Evolutionary conservation across 1,284 basidiomycete genomes (phyloP), one percentile per base, ranked within the genome.

Genomic region (Moniliella sp.): DNA sequence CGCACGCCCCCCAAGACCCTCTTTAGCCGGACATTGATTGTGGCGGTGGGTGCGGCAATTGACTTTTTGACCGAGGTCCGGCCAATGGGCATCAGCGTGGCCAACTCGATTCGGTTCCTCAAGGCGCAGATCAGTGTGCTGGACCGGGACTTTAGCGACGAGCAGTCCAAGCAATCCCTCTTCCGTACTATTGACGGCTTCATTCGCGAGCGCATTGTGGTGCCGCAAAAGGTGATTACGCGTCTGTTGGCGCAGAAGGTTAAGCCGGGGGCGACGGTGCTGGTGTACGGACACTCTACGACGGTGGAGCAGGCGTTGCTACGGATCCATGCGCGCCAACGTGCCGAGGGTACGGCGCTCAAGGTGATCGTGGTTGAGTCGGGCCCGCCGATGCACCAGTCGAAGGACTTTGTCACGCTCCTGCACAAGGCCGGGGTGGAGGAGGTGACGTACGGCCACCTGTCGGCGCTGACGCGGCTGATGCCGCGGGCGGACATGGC

Each of bases 331-430:
- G n/a, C n/a, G n/a, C n/a, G n/a, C n/a, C n/a, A n/a, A n/a, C 19
- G 30, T 16, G 70, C 73, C 36, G 82, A 86, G 1, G 68, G 69
- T 39, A 62, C 76, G 51, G 66, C 69, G 28, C 93, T 99, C 57
- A 78, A 76, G 2, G 88, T 93, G 10, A 74, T 93, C 31, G 73
- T 93, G 2, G 75, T 94, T n/a, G 91, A 97, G 61, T 84, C 84
- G 23, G 68, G 81, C 39, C 91, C 88, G 1, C 70, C 94, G 49
- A 67, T 83, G 15, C 88, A 97, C 21, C 8, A 23, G 21, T 7
- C 8, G 21, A 7, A 23, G n/a, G 21, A 7, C 9, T 65, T 91
- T 0, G 67, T 94, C 4, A 68, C 69, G 30, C 70, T 74, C 1
- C 68, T 97, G 4, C 70, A 7, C 21, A 23, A 7, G n/a, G 21